A percentile compares a stretch with the other conserved stretches of the same genome.
Evolutionary conservation across 805 yeast species (phyloP).

Genomic region (Kurtzmaniella fragi): DNA sequence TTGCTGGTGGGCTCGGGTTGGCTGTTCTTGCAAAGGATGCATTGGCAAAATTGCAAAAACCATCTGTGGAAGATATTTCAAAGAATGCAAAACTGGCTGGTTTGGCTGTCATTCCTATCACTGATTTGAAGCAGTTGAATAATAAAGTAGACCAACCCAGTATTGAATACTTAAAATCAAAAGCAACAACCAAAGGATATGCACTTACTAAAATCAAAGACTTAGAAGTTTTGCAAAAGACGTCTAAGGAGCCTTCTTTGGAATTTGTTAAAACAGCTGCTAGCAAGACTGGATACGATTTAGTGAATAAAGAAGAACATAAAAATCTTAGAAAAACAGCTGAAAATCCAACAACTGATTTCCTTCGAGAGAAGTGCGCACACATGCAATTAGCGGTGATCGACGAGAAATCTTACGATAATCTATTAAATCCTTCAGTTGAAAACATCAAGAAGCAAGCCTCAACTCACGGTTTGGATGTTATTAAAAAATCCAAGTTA

Average conservation of each 20-base stretch:
- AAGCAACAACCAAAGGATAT: slow-evolving; percentile 11
- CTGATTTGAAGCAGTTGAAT: slow-evolving; percentile 4
- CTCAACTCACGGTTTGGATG: slow-evolving; percentile 9
- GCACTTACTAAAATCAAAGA: slow-evolving; percentile 7
- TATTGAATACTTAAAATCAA: slow-evolving; percentile 9
- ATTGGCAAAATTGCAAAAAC: slow-evolving; percentile 3
- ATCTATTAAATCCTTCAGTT: slow-evolving; percentile 8
- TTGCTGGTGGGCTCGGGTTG: slow-evolving; percentile 5
- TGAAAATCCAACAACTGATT: slow-evolving; percentile 12
- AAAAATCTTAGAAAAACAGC: not conserved
- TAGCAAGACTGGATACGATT: slow-evolving; percentile 8
- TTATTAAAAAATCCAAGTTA: slow-evolving; percentile 12
- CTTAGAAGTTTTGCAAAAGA: slow-evolving; percentile 5
- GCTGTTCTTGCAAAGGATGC: slow-evolving; percentile 2
- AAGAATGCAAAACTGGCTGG: slow-evolving; percentile 4
- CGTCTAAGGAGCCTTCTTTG: slow-evolving; percentile 12
- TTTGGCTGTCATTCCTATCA: slow-evolving; percentile 4
- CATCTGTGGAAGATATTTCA: slow-evolving; percentile 6
- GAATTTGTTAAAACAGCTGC: slow-evolving; percentile 21
- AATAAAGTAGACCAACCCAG: slow-evolving; percentile 12
- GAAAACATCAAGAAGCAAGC: slow-evolving; percentile 9
- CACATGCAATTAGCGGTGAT: slow-evolving; percentile 7
- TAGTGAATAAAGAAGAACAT: slow-evolving; percentile 5
- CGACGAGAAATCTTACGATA: slow-evolving; percentile 1
- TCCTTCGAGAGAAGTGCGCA: slow-evolving; percentile 9